Evolutionary conservation across 1,139 yeast genomes (phyloP).

Genomic region (Ogataea hybrid): DNA sequence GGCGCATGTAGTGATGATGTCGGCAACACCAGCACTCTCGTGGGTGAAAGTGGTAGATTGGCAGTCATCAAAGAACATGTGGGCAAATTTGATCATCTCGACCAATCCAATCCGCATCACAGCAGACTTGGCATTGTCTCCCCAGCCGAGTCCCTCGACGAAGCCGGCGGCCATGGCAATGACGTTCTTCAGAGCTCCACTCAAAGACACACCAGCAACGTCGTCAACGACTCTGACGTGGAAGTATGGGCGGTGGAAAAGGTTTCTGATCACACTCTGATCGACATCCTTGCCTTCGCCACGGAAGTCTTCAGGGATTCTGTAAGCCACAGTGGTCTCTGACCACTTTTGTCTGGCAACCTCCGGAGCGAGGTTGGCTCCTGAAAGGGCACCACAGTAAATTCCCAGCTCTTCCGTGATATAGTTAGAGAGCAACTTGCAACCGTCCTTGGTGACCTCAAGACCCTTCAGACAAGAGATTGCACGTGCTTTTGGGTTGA

Average conservation of each 20-base stretch:
- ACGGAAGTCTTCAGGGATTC: slow-evolving; percentile 62
- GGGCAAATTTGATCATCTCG: slow-evolving; percentile 85
- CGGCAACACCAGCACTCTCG: slow-evolving; percentile 96
- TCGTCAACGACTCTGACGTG: slow-evolving; percentile 88
- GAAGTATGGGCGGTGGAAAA: slow-evolving; percentile 95
- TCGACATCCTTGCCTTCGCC: slow-evolving; percentile 78
- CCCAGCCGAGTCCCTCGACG: slow-evolving; percentile 97
- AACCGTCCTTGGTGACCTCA: slow-evolving; percentile 77
- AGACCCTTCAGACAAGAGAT: slow-evolving; percentile 93
- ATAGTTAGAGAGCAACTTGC: slow-evolving; percentile 72
- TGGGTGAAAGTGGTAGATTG: slow-evolving; percentile 78
- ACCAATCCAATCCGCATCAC: slow-evolving; percentile 90
- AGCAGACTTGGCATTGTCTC: slow-evolving; percentile 96
- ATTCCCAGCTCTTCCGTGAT: slow-evolving; percentile 76
- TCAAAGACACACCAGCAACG: slow-evolving; percentile 90
- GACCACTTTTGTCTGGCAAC: slow-evolving; percentile 93
- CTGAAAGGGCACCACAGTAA: slow-evolving; percentile 91
- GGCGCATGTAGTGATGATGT: slow-evolving; percentile 91
- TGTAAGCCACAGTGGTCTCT: slow-evolving; percentile 92
- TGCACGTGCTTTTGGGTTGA: slow-evolving; percentile 70
- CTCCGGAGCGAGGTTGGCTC: slow-evolving; percentile 94
- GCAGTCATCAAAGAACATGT: slow-evolving; percentile 67
- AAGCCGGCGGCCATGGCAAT: slow-evolving; percentile 93
- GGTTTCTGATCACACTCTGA: slow-evolving; percentile 59
- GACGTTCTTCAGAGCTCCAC: slow-evolving; percentile 93